phyloP scores from a whole-genome alignment of 768 basidiomycete species.

The Tulasnella sp. region DNA sequence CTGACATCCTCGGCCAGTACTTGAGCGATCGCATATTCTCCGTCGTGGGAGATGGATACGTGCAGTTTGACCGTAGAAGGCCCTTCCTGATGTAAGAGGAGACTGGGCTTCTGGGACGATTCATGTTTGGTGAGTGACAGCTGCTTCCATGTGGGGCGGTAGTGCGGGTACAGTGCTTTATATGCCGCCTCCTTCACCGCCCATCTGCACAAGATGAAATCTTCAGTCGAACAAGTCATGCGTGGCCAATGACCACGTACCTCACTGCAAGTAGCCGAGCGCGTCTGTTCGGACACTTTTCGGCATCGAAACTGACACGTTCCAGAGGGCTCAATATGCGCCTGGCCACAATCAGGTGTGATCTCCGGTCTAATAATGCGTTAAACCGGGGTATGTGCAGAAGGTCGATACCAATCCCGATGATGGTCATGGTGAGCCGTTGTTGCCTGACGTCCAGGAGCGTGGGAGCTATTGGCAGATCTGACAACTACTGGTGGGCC shows the following conservation, averaged over 20 bases:
- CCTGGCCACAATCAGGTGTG: not conserved
- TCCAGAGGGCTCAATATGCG: not conserved
- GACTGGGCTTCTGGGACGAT: slow-evolving; percentile 32
- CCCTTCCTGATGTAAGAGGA: slow-evolving; percentile 25
- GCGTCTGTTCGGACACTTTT: not conserved
- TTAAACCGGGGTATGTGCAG: slow-evolving; percentile 55
- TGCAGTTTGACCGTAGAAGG: slow-evolving; percentile 32
- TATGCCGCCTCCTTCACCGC: slow-evolving; percentile 76
- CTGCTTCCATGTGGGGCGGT: slow-evolving; percentile 62
- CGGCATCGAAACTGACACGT: not conserved
- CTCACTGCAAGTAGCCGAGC: not conserved
- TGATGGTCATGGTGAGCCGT: slow-evolving; percentile 57
- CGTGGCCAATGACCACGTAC: not conserved
- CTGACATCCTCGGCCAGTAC: slow-evolving; percentile 47
- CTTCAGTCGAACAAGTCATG: not conserved
- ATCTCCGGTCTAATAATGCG: slow-evolving; percentile 26
- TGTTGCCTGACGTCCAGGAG: too few species aligned
- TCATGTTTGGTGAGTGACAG: slow-evolving; percentile 38
- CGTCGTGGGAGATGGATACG: slow-evolving; percentile 71
- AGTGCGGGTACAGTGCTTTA: slow-evolving; percentile 61
- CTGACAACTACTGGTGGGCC: too few species aligned
- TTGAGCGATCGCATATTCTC: slow-evolving; percentile 57
- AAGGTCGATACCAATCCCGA: slow-evolving; percentile 69
- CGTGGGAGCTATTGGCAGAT: too few species aligned
- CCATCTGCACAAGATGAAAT: slow-evolving; percentile 40